Evolutionary conservation across 345 rosid species (phyloP), one percentile per base, ranked within the genome.

Genomic region (Atalantia buxifolia): DNA sequence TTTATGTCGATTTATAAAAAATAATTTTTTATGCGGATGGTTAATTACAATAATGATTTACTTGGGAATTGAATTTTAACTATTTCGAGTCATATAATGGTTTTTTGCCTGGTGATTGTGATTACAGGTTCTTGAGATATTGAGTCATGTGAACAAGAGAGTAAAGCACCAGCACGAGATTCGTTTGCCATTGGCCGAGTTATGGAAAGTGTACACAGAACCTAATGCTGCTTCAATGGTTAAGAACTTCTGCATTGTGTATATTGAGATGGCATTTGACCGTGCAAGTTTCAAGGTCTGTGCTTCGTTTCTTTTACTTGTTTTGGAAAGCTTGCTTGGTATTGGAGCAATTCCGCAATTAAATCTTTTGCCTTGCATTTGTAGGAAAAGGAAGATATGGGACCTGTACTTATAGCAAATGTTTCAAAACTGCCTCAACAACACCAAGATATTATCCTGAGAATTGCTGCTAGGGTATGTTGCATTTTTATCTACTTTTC

Each of bases 211-310:
- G 84, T 92, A 89, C 79, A 84, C 86, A 12, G 90, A 85, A 68
- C 71, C 85, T 77, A 79, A 79, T 92, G 89, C 90, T 69, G 28
- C 85, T 81, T 88, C 94, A 24, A 93, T 92, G 93, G 95, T 95
- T 75, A 88, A 82, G 84, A 95, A 93, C 74, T 95, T 95, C 77
- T 93, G 94, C 83, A 86, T 92, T 66, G 91, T 95, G 75, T 95
- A 95, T 77, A 83, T 95, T 81, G 99, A 95, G 89, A 95, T 95
- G 99, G 98, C 97, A 60, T 92, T 95, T 81, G 99, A 93, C 75
- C 89, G 92, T 45, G 86, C 85, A 27, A 81, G 83, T 73, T 74
- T 77, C 70, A 92, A 90, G 96, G 99, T 92, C 60, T 33, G 88
- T 83, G 40, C 69, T 35, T 81, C 38, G 21, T 66, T 72, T 9